phyloP scores from a whole-genome alignment of 2,329 filamentous ascomycete genomes.

The Elsinoe ampelina region DNA sequence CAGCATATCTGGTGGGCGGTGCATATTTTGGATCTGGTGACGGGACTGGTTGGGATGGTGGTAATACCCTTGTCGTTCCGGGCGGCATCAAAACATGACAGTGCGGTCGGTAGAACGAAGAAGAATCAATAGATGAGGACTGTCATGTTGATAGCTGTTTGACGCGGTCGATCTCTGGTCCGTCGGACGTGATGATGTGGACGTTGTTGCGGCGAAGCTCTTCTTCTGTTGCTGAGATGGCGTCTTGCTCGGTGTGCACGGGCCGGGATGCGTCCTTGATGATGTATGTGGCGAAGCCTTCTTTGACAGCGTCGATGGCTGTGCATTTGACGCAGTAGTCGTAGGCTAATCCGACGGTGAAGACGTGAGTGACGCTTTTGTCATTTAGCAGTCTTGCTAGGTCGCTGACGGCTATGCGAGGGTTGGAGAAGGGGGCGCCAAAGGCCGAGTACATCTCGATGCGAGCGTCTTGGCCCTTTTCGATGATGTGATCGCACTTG shows the following conservation, averaged over 20 bases:
- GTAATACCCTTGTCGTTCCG: neutral
- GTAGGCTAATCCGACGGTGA: constrained; percentile 72
- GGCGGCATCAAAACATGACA: neutral
- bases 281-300: constrained; percentile 69
- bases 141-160: neutral
- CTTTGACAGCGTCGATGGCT: constrained; percentile 64
- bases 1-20: constrained; percentile 94
- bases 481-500: constrained; percentile 56
- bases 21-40: constrained; percentile 60
- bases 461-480: constrained; percentile 65
- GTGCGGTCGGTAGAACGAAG: no score
- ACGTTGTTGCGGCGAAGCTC: constrained; percentile 1
- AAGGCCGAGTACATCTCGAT: constrained; percentile 96
- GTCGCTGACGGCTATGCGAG: constrained; percentile 50
- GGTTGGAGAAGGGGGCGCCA: constrained; percentile 63
- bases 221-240: constrained; percentile 20
- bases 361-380: constrained; percentile 64
- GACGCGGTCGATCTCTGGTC: constrained; percentile 2
- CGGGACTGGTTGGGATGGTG: constrained; percentile 25
- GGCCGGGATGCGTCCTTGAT: constrained; percentile 69
- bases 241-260: constrained; percentile 56
- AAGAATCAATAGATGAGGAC: constrained; percentile 1
- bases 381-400: constrained; percentile 50
- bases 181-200: constrained; percentile 7
- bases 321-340: constrained; percentile 85